Evolutionary conservation across 129 eudicot species (phyloP), one percentile per base, ranked within the genome.

Genomic region (Artemisia annua): DNA sequence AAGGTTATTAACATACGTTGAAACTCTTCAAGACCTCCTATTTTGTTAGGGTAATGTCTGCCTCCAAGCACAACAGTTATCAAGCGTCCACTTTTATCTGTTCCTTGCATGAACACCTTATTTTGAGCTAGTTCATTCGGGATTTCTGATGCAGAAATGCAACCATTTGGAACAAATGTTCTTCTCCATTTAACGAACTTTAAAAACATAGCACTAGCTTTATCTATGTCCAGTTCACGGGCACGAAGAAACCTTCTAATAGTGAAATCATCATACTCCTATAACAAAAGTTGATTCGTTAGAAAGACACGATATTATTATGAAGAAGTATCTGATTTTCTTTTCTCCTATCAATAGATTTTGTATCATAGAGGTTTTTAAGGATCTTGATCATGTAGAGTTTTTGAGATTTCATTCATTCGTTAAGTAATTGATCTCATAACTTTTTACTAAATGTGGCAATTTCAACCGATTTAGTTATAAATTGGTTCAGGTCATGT

Each of bases 181-280:
- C 54, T 67, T 69, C 83, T 83, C 97, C 97, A 90, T 71, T 53
- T 78, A 12, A 75, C 44, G 70, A 77, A 90, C 73, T 84, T 91
- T 49, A 88, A 54, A 59, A 88, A 63, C 90, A 84, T 85, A 19
- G 72, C 55, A 35, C 84, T 71, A 3, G 88, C 91, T 67, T 86
- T 86, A 46, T 91, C 88, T 48, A 80, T 58, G 73, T 91, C 84
- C 5, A 71, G 76, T 76, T 86, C 82, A 1, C 95, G 95, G 1
- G 97, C 92, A 13, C 88, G 80, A 46, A 91, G 86, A 78, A 91
- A 91, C 70, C 97, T 86, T 84, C 95, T 80, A 30, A 91, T 39
- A 46, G 66, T 84, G 18, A 56, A 50, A 35, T 91, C 89, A 69
- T 88, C 97, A 61, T 70, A 73, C n/a, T 90, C 95, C 97, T 90